These are phyloP conservation scores for Eucalyptus tenuipes DNA, from an alignment of 345 rosid genomes.

Conservation along the genomic window DNA sequence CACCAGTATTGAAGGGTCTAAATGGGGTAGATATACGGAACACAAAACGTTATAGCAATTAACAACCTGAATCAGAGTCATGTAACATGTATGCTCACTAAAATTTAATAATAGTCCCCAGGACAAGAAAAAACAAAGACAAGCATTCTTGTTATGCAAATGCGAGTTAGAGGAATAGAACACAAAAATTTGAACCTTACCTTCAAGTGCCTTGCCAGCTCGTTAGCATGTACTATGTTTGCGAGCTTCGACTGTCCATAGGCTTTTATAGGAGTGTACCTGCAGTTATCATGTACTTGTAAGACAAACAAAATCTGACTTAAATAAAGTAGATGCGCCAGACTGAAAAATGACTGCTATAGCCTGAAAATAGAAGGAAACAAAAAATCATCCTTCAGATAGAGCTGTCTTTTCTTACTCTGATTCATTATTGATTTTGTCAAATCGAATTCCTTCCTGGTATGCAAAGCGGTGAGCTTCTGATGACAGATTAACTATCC, in stretches of 20 bases:
- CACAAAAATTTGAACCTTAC: not conserved
- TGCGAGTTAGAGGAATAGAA: not conserved
- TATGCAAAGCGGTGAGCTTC: constrained; percentile 23
- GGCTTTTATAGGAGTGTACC: constrained; percentile 1
- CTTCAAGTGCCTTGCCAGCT: constrained; percentile 19
- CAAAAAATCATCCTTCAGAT: not conserved
- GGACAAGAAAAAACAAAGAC: not conserved
- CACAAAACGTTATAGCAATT: not conserved
- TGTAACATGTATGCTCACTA: not conserved
- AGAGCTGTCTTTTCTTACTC: constrained; percentile 9
- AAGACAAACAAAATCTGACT: not conserved
- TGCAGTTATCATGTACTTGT: not conserved
- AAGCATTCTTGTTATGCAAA: not conserved
- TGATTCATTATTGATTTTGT: constrained; percentile 32
- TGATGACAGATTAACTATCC: constrained; percentile 50
- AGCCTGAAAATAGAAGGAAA: not conserved
- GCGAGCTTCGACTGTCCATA: constrained; percentile 33
- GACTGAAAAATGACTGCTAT: not conserved
- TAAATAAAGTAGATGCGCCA: not conserved
- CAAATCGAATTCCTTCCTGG: constrained; percentile 31
- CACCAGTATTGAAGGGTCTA: not conserved
- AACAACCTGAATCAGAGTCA: not conserved
- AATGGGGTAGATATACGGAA: too few species aligned
- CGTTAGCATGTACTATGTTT: constrained; percentile 18
- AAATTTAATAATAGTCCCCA: not conserved